Evolutionary conservation across 2,329 filamentous ascomycete species (phyloP).

Genomic region (Beauveria rudraprayagi): DNA sequence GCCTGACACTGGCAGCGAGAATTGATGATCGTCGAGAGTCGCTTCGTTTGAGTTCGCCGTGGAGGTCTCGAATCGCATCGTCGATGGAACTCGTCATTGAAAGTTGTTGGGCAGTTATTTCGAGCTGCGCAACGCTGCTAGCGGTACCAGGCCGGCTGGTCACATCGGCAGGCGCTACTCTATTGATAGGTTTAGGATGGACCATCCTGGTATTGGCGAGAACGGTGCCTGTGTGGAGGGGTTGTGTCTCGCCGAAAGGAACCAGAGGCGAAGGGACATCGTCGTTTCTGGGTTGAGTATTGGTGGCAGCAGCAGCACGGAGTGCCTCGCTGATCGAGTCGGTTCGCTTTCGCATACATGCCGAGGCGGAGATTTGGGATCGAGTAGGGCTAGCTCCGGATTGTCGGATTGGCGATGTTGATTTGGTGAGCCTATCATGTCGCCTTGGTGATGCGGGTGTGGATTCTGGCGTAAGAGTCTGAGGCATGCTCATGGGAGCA

Average conservation of each 20-base stretch:
- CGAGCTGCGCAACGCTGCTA: conserved; percentile 64
- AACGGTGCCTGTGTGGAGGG: conserved; percentile 29
- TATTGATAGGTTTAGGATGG: conserved; percentile 38
- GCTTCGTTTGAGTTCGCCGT: conserved; percentile 61
- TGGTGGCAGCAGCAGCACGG: conserved; percentile 1
- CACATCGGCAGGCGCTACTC: conserved; percentile 42
- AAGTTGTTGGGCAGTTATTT: conserved; percentile 67
- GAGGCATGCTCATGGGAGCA: conserved; percentile 2
- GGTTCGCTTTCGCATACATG: conserved; percentile 1
- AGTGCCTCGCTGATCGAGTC: not conserved
- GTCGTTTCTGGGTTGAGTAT: not conserved
- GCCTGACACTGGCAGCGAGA: conserved; percentile 40
- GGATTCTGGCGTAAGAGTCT: conserved; percentile 10
- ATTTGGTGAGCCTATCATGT: not conserved
- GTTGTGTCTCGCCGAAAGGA: conserved; percentile 11
- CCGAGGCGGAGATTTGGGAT: not conserved
- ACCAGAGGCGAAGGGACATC: not conserved
- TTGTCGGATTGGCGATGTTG: conserved; percentile 1
- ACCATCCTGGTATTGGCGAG: conserved; percentile 37
- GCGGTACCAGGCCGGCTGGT: conserved; percentile 54
- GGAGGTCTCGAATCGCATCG: conserved; percentile 66
- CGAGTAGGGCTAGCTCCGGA: not conserved
- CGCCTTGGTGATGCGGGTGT: not conserved
- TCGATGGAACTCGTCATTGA: conserved; percentile 69
- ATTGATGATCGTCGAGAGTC: conserved; percentile 60